These are phyloP conservation scores for Lyophyllum semitale DNA, from an alignment of 768 basidiomycete species.

Conservation along the genomic window DNA sequence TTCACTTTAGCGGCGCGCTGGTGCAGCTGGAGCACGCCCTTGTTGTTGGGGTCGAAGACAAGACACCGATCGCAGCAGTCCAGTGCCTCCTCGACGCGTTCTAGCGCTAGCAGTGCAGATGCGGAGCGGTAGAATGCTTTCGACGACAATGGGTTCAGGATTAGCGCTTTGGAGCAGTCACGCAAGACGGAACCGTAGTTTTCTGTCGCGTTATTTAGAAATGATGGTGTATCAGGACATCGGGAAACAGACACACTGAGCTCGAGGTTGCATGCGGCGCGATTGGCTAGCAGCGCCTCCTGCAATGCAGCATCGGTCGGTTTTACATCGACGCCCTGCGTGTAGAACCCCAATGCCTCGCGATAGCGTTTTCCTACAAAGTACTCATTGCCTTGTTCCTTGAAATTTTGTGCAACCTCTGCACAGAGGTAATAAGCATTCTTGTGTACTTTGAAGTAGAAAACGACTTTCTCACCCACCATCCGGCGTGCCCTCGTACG, in stretches of 20 bases:
- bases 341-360: conserved; percentile 89
- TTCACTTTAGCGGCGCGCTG: conserved; percentile 49
- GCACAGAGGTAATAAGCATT: not conserved
- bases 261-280: conserved; percentile 92
- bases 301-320: conserved; percentile 60
- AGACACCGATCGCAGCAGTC: conserved; percentile 81
- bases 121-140: conserved; percentile 91
- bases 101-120: conserved; percentile 72
- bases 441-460: not conserved
- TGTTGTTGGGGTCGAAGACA: conserved; percentile 57
- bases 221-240: conserved; percentile 1
- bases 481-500: conserved; percentile 89
- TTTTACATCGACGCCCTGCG: conserved; percentile 84
- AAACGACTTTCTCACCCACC: conserved; percentile 61
- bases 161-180: conserved; percentile 79
- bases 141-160: conserved; percentile 59
- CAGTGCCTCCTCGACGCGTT: conserved; percentile 75
- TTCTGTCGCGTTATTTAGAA: conserved; percentile 45
- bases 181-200: conserved; percentile 86
- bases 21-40: conserved; percentile 49
- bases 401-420: conserved; percentile 94
- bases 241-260: conserved; percentile 53
- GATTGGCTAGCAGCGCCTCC: conserved; percentile 80
- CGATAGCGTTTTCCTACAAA: conserved; percentile 84
- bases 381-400: conserved; percentile 94